Percentiles rank a stretch among this genome's conserved stretches.
Conservation (phyloP, 2,329 filamentous ascomycete genomes). For the Sporothrix schenckii region DNA sequence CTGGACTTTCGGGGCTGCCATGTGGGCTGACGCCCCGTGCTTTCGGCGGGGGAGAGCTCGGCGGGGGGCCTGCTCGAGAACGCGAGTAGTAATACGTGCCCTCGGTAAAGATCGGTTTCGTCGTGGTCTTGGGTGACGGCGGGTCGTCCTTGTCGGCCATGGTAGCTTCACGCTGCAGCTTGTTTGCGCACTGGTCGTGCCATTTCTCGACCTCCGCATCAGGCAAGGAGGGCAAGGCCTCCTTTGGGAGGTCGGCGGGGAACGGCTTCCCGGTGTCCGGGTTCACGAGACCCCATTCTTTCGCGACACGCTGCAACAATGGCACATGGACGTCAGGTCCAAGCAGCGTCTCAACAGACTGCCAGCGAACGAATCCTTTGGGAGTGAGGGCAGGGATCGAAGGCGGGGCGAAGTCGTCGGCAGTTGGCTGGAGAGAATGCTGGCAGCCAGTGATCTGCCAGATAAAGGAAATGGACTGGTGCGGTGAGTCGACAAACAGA, state of each 20-base stretch:
- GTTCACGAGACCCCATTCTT: constrained; percentile 74
- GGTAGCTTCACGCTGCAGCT: constrained; percentile 64
- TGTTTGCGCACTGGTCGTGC: constrained; percentile 77
- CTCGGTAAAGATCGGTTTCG: constrained; percentile 39
- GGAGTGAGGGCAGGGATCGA: constrained; percentile 80
- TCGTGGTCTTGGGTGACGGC: constrained; percentile 31
- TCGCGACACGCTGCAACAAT: constrained; percentile 79
- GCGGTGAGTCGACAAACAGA: constrained; percentile 76
- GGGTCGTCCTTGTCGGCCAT: constrained; percentile 45
- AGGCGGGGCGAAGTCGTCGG: constrained; percentile 72
- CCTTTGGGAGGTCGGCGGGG: constrained; percentile 58
- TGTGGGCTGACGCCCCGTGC: constrained; percentile 22
- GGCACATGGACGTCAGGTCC: constrained; percentile 85
- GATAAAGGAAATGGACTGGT: constrained; percentile 81
- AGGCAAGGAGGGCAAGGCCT: constrained; percentile 70
- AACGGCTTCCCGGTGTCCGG: constrained; percentile 73
- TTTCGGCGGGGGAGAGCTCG: constrained; percentile 16
- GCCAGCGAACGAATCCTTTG: constrained; percentile 88
- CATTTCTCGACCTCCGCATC: constrained; percentile 82
- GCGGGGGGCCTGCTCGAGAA: constrained; percentile 33
- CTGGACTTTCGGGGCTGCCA: constrained; percentile 35
- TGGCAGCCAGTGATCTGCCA: constrained; percentile 90
- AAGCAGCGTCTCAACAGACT: constrained; percentile 85
- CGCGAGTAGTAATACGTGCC: constrained; percentile 41
- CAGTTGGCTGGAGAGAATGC: constrained; percentile 78